Conservation (phyloP, 192 early-diverging fungal genomes). For the Diversispora eburnea region DNA sequence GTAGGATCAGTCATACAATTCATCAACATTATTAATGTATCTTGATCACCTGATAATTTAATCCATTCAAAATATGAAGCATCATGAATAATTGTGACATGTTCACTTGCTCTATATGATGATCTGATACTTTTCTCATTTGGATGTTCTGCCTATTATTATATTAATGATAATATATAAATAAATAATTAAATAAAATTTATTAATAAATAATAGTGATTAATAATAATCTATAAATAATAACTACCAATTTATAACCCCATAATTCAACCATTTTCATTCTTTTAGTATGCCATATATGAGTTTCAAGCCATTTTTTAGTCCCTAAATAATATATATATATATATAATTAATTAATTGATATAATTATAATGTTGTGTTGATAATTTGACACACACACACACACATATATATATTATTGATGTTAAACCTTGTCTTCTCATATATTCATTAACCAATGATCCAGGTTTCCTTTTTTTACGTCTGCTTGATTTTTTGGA, state of each 20-base stretch:
- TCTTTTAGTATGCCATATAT: conserved; percentile 97
- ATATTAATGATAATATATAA: not conserved
- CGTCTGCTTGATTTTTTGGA: conserved; percentile 5
- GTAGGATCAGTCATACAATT: conserved; percentile 59
- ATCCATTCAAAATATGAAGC: conserved; percentile 75
- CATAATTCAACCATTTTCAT: conserved; percentile 90
- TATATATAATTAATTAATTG: conserved; percentile 1
- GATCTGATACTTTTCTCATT: conserved; percentile 82
- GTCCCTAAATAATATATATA: conserved; percentile 15
- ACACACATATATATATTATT: no score
- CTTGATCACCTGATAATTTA: conserved; percentile 59
- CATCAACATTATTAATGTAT: conserved; percentile 50
- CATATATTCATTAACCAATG: conserved; percentile 17
- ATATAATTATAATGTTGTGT: not conserved
- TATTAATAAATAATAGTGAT: conserved; percentile 18
- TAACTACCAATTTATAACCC: conserved; percentile 69
- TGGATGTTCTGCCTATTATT: conserved; percentile 65
- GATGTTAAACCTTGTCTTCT: conserved; percentile 4
- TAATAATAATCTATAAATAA: not conserved
- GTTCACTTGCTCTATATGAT: conserved; percentile 69
- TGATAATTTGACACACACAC: no score
- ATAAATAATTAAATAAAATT: conserved; percentile 10
- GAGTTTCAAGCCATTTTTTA: conserved; percentile 92
- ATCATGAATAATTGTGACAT: conserved; percentile 79
- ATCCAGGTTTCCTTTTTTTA: conserved; percentile 16